Evolutionary conservation across 192 early-diverging fungal species (phyloP).

Genomic region (Coemansia sp.): DNA sequence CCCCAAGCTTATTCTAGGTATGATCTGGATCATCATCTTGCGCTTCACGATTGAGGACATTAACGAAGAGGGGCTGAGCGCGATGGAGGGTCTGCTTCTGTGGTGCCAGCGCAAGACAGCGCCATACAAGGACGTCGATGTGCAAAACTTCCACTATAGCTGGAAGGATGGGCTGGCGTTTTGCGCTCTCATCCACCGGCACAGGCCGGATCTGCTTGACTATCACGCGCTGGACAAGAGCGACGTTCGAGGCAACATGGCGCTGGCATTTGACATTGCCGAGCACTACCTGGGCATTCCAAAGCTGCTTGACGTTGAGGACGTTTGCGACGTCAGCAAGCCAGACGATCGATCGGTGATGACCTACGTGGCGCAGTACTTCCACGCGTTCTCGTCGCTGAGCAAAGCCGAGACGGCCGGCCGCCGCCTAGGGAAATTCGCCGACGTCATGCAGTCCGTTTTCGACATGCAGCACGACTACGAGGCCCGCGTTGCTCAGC

Average conservation of each 20-base stretch:
- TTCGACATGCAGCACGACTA: slow-evolving; percentile 96
- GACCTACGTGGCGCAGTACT: slow-evolving; percentile 98
- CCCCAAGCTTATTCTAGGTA: slow-evolving; percentile 85
- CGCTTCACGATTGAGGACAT: slow-evolving; percentile 95
- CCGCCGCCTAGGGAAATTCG: slow-evolving; percentile 88
- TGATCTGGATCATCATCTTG: slow-evolving; percentile 97
- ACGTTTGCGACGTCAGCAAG: slow-evolving; percentile 87
- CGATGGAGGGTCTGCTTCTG: slow-evolving; percentile 92
- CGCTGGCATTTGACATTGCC: slow-evolving; percentile 94
- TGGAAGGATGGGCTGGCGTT: slow-evolving; percentile 95
- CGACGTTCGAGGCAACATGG: slow-evolving; percentile 78
- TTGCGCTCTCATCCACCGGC: slow-evolving; percentile 94
- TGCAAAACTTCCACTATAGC: slow-evolving; percentile 87
- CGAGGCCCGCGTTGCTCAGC: slow-evolving; percentile 70
- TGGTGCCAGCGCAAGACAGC: slow-evolving; percentile 97
- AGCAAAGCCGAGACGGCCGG: slow-evolving; percentile 81
- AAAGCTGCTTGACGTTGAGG: slow-evolving; percentile 92
- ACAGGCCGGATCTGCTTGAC: slow-evolving; percentile 92
- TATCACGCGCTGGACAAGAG: slow-evolving; percentile 81
- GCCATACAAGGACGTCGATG: slow-evolving; percentile 74
- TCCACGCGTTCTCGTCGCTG: slow-evolving; percentile 91
- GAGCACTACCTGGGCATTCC: slow-evolving; percentile 84
- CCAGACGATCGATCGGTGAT: slow-evolving; percentile 96
- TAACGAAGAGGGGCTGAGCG: slow-evolving; percentile 88
- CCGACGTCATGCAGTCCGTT: slow-evolving; percentile 77